Evolutionary conservation across 1,284 basidiomycete species (phyloP), one percentile per base, ranked within the genome.

Genomic region (Athelia sp.): DNA sequence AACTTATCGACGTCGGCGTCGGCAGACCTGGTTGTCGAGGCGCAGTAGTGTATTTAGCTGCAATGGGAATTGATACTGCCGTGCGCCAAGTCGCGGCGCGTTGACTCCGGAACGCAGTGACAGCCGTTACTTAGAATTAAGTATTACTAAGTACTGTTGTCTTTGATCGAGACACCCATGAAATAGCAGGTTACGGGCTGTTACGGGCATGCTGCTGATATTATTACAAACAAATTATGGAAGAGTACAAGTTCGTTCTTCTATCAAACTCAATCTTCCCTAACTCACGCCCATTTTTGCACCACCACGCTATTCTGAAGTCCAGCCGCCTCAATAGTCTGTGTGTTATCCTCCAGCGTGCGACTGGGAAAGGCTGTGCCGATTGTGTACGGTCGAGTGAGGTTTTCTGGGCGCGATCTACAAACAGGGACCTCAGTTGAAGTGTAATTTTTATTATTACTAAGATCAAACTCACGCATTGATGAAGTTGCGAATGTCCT

Each of bases 341-440:
- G 73, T 15, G 51, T 60, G 43, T 83, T 71, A 56, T 94, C 81
- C 4, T 82, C 82, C 10, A 97, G 72, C 11, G 77, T 81, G 38
- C 82, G 80, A 61, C 81, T 89, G 0, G 93, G 93, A 76, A 96
- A 96, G 10, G 91, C 91, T 48, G 90, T 92, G 36, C 76, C 78
- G 52, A 97, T 87, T 6, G 82, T 84, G 64, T 94, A 96, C 0
- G 76, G 61, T 1, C 86, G 78, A 1, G 72, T 62, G 6, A 71
- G 59, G 52, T 86, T 81, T 55, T 88, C 88, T 0, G 91, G 87
- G 19, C 84, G 81, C 8, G 91, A 83, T 18, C 36, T 43, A 50
- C 31, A 4, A 45, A 26, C 47, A 49, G 43, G n/a, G 29, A 36
- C 46, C 36, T 52, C 47, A 36, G n/a, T n/a, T n/a, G n/a, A n/a